Percentiles rank a stretch among this genome's conserved stretches.
Conservation (phyloP, 305 asterid genomes). For the Fraxinus greggii region DNA sequence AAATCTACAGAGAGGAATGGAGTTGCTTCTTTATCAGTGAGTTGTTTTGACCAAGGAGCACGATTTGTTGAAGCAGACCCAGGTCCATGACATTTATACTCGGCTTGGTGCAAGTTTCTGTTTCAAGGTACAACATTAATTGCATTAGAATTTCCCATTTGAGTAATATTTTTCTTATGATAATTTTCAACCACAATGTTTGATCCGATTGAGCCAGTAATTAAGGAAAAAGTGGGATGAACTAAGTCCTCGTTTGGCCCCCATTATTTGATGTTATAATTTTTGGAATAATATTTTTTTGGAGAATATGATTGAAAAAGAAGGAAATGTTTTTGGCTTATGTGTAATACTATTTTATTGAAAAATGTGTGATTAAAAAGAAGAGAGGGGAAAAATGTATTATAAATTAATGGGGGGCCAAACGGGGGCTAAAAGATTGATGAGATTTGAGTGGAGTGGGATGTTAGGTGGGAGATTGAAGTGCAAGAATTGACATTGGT, state of each 20-base stretch:
- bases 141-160: not conserved
- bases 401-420: not conserved
- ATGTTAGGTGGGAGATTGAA: not conserved
- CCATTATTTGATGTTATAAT: not conserved
- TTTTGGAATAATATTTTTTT: not conserved
- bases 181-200: not conserved
- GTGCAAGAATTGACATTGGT: not conserved
- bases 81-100: slow-evolving; percentile 73
- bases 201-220: not conserved
- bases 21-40: slow-evolving; percentile 56
- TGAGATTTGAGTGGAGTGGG: not conserved
- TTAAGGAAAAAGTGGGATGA: not conserved
- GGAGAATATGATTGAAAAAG: not conserved
- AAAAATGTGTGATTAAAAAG: not conserved
- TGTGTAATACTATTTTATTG: not conserved
- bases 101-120: slow-evolving; percentile 69
- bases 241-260: not conserved
- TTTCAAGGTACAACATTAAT: slow-evolving; percentile 15
- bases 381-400: not conserved
- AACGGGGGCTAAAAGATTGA: not conserved
- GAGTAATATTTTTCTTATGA: not conserved
- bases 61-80: slow-evolving; percentile 53
- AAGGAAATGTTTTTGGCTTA: no score
- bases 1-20: slow-evolving; percentile 53
- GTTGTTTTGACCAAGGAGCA: slow-evolving; percentile 68